Conservation (phyloP, 2,329 filamentous ascomycete species). For the Parasarocladium wereldwijsianum region DNA sequence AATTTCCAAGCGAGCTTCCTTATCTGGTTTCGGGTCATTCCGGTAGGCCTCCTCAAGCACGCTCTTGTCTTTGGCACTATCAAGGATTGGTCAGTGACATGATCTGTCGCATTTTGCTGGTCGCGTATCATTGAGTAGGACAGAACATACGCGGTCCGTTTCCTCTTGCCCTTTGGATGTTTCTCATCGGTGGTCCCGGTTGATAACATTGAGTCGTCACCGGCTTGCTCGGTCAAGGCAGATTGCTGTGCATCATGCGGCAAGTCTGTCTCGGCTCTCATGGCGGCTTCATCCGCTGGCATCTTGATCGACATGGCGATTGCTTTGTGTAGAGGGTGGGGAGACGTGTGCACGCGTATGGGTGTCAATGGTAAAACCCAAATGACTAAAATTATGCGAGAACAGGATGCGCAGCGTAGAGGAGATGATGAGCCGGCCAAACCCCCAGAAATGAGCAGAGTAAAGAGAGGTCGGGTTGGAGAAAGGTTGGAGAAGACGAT, state of each 20-base stretch:
- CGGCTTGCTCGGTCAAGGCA: too few species aligned
- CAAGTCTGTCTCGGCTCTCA: slow-evolving; percentile 3
- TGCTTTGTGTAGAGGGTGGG: too few species aligned
- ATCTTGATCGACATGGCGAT: too few species aligned
- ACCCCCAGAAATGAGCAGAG: too few species aligned
- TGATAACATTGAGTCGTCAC: too few species aligned
- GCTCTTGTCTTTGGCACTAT: slow-evolving; percentile 73
- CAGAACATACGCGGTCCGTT: slow-evolving; percentile 44
- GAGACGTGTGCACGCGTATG: slow-evolving; percentile 1
- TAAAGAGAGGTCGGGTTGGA: too few species aligned
- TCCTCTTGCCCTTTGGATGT: slow-evolving; percentile 46
- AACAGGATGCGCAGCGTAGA: too few species aligned
- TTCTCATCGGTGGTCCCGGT: too few species aligned
- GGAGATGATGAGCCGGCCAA: too few species aligned
- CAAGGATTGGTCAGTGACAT: neutral
- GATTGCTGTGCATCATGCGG: too few species aligned
- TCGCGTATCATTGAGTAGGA: neutral
- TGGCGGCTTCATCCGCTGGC: slow-evolving; percentile 8
- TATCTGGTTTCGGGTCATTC: slow-evolving; percentile 81
- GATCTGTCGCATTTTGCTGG: neutral
- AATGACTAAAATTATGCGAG: too few species aligned
- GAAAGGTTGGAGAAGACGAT: too few species aligned
- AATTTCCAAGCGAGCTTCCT: slow-evolving; percentile 69
- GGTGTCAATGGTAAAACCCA: neutral
- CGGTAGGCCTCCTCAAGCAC: slow-evolving; percentile 77